Conservation (phyloP, 805 yeast genomes). For the Suhomyces faveliae region DNA sequence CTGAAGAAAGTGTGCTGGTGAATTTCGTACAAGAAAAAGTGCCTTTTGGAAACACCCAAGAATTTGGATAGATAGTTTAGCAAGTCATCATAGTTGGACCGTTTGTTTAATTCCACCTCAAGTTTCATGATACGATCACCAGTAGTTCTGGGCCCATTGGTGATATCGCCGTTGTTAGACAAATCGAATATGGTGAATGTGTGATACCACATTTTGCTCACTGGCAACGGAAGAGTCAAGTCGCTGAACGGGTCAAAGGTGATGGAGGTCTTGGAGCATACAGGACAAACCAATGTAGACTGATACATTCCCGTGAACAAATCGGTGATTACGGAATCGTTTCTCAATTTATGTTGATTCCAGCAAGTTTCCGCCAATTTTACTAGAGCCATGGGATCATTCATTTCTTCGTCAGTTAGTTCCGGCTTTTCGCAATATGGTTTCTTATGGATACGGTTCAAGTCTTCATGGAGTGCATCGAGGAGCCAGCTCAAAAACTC, state of each 20-base stretch:
- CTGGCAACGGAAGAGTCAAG: conserved; percentile 84
- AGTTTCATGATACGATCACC: conserved; percentile 32
- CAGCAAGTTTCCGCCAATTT: conserved; percentile 73
- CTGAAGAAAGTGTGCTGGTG: conserved; percentile 68
- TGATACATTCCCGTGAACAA: conserved; percentile 88
- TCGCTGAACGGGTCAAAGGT: conserved; percentile 95
- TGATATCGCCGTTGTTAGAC: conserved; percentile 18
- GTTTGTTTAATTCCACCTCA: conserved; percentile 71
- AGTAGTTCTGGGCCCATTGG: conserved; percentile 19
- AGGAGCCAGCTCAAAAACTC: conserved; percentile 85
- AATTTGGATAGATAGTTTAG: conserved; percentile 58
- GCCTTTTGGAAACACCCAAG: conserved; percentile 25
- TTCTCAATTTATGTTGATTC: conserved; percentile 74
- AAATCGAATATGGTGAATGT: conserved; percentile 63
- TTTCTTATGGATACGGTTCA: conserved; percentile 76
- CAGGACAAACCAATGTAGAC: conserved; percentile 87
- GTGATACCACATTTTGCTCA: conserved; percentile 68
- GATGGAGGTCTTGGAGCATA: conserved; percentile 71
- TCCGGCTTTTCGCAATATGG: conserved; percentile 92
- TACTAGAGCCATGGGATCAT: conserved; percentile 51
- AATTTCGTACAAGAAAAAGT: conserved; percentile 40
- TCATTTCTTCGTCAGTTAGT: conserved; percentile 57
- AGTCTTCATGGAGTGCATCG: conserved; percentile 89
- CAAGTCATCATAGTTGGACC: conserved; percentile 62
- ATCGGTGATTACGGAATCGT: conserved; percentile 82